Conservation (phyloP, 441 rosid genomes). For the Gossypium schwendimanii region DNA sequence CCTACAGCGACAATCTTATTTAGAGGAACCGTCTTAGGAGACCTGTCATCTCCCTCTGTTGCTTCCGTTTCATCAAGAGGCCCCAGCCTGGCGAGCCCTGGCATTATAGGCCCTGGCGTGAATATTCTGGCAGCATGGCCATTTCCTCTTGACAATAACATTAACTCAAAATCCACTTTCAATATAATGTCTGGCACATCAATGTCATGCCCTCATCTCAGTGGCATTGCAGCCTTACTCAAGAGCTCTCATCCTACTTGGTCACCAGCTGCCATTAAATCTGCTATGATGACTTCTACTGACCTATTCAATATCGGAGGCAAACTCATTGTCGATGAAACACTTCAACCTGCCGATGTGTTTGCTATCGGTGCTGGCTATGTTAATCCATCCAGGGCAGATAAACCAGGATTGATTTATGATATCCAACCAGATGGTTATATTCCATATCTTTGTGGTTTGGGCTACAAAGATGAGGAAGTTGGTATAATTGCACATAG, state of each 20-base stretch:
- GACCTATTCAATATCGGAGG: slow-evolving; percentile 20
- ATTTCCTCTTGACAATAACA: slow-evolving; percentile 26
- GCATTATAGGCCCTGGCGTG: slow-evolving; percentile 36
- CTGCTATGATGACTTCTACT: slow-evolving; percentile 34
- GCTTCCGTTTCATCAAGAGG: slow-evolving; percentile 47
- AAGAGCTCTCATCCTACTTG: slow-evolving; percentile 31
- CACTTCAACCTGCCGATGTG: slow-evolving; percentile 23
- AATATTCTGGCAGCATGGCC: slow-evolving; percentile 51
- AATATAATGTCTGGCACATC: slow-evolving; percentile 32
- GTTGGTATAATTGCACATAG: slow-evolving; percentile 22
- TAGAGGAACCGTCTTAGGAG: slow-evolving; percentile 36
- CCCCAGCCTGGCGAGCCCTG: slow-evolving; percentile 35
- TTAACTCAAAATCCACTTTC: slow-evolving; percentile 25
- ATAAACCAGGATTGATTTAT: slow-evolving; percentile 39
- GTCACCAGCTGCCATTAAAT: slow-evolving; percentile 36
- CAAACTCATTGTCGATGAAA: slow-evolving; percentile 24
- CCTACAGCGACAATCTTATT: slow-evolving; percentile 34
- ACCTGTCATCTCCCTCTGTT: slow-evolving; percentile 28
- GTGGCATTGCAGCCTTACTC: slow-evolving; percentile 30
- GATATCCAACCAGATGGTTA: slow-evolving; percentile 45
- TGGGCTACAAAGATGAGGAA: slow-evolving; percentile 28
- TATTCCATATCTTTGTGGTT: slow-evolving; percentile 48
- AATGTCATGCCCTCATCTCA: slow-evolving; percentile 38
- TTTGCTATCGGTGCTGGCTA: slow-evolving; percentile 46
- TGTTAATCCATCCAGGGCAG: slow-evolving; percentile 37